These are phyloP conservation scores for Trametopsis cervina DNA, from an alignment of 768 basidiomycete species.

Conservation along the genomic window DNA sequence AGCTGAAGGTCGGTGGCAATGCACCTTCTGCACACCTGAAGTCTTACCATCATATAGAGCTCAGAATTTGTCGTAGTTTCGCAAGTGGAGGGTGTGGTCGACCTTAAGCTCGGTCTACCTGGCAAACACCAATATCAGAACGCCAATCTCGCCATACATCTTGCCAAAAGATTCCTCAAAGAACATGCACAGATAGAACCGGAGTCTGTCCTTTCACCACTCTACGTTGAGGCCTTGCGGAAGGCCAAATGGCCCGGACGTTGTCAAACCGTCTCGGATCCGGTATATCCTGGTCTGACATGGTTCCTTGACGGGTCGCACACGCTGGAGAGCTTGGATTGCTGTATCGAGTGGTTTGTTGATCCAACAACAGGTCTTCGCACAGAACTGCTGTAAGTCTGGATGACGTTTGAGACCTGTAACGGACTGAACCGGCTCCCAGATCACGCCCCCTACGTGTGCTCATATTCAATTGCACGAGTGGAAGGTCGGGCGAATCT, in stretches of 20 bases:
- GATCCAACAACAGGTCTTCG: constrained; percentile 46
- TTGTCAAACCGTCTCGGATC: constrained; percentile 79
- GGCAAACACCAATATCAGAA: constrained; percentile 86
- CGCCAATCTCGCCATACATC: constrained; percentile 74
- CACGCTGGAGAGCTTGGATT: constrained; percentile 83
- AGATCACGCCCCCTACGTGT: constrained; percentile 36
- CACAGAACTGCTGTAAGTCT: constrained; percentile 9
- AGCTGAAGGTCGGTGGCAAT: constrained; percentile 46
- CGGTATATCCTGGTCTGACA: constrained; percentile 38
- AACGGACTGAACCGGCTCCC: not conserved
- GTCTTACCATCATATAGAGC: constrained; percentile 33
- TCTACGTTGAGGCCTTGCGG: constrained; percentile 57
- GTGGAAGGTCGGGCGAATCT: constrained; percentile 70
- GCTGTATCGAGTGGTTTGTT: constrained; percentile 86
- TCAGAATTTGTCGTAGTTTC: constrained; percentile 65
- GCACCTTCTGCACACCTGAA: not conserved
- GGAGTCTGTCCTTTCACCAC: constrained; percentile 35
- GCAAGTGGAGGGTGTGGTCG: constrained; percentile 38
- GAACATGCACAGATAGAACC: constrained; percentile 22
- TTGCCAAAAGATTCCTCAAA: constrained; percentile 60
- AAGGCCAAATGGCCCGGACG: constrained; percentile 87
- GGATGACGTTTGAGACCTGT: no score
- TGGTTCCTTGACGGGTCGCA: constrained; percentile 98
- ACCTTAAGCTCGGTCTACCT: constrained; percentile 69
- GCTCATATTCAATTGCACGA: constrained; percentile 93